Evolutionary conservation across 2,329 filamentous ascomycete species (phyloP), one percentile per base, ranked within the genome.

Genomic region (Lecanicillium sp.): DNA sequence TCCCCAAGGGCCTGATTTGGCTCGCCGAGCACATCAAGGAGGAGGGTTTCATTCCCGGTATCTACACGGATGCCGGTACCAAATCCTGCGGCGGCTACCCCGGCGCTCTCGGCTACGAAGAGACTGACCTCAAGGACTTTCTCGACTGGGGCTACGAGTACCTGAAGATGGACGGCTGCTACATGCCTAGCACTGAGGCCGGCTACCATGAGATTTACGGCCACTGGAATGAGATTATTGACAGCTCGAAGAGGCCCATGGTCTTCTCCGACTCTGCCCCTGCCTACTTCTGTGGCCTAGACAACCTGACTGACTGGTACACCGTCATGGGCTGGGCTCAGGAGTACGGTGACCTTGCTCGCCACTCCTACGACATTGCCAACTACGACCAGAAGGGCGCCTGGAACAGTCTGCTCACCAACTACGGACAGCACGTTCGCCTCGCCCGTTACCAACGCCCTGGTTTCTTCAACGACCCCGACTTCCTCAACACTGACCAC

Each of bases 391-490:
- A 55, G 12, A 51, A 60, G 13, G 60, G 59, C 15, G 60, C 62
- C 5, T 71, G 68, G 68, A 57, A 63, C 22, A 68, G 64, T 42
- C 60, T 72, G 40, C 61, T 67, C 56, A 58, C 57, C 43, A 72
- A 72, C 45, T 71, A 70, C 41, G 56, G 56, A 27, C 64, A 62
- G 41, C 52, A 68, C 36, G 54, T 61, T 6, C 56, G 60, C n/a
- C 48, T 69, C 2, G 56, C 61, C 12, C 58, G 64, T 28, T 62
- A 55, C 49, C 60, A 62, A 47, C 49, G 48, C 19, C 55, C 56
- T 17, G 57, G 58, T 7, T 63, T 54, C 45, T 57, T 56, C 48
- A 62, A 62, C 38, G 59, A 63, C 41, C 58, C 59, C 4, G 59
- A 63, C 40, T 62, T 62, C 33, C 47, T 63, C 34, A 62, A 56